Base-by-base conservation (phyloP, 306 rosid species). In the Vigna unguiculata region DNA sequence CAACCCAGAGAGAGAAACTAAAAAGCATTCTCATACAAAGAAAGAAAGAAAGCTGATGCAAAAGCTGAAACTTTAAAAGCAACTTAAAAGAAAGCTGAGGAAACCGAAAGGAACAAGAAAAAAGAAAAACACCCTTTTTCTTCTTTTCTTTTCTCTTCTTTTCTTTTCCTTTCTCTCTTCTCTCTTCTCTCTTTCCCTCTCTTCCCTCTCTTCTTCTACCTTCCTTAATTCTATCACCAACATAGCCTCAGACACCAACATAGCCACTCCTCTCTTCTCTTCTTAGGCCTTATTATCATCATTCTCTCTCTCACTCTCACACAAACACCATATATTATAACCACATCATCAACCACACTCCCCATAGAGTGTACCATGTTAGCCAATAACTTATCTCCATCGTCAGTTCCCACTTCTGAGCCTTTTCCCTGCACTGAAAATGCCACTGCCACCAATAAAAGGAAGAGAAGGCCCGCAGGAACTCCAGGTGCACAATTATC, bases 391-490 rank as follows among this genome's bases (percentile, higher is more conserved):
- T 81, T 80, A 76, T 71, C 91, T 76, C 86, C 87, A 5, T 38
- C 95, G 14, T 78, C 88, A 67, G 74, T 85, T 83, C 93, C 95
- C 32, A 75, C 85, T 65, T 90, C 95, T 19, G 96, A 94, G n/a
- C 91, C 93, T 30, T 89, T 89, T 52, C 88, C 94, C 57, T 85
- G 86, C 86, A 62, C 86, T 75, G 97, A 91, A 46, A 87, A 89
- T 82, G 89, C 81, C 78, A 82, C 75, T 32, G 32, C 77, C 71
- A 30, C 62, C 75, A 95, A 87, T 71, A 95, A 95, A 81, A 85
- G 99, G 78, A 96, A 96, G 70, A 54, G 99, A 80, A 84, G 99
- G 14, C 99, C 99, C 0, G 99, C 99, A 0, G 99, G 99, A 59
- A 96, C 99, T 51, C 99, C 99, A 88, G 99, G 99, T 93, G 72